These are phyloP conservation scores for Penicillium desertorum DNA, from an alignment of 495 filamentous ascomycete species.

Conservation along the genomic window DNA sequence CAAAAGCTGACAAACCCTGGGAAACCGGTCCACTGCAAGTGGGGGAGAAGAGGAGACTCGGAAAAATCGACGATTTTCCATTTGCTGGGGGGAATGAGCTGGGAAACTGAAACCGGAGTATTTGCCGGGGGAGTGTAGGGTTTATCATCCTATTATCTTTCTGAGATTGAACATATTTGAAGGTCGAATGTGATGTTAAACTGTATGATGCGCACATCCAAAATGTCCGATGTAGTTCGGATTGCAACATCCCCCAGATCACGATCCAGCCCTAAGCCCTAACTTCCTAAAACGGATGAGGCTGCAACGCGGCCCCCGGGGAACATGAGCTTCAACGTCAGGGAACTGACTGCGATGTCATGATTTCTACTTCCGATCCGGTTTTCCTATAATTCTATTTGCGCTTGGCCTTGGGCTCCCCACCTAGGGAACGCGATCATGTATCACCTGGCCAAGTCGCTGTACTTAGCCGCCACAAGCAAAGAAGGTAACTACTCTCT, in stretches of 20 bases:
- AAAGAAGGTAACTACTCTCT: slow-evolving; percentile 69
- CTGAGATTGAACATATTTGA: not conserved
- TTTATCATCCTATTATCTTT: not conserved
- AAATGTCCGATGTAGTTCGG: not conserved
- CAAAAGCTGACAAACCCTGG: slow-evolving; percentile 30
- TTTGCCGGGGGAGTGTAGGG: not conserved
- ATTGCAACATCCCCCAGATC: not conserved
- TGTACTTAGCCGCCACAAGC: slow-evolving; percentile 91
- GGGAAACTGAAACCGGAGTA: not conserved
- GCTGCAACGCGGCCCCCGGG: slow-evolving; percentile 27
- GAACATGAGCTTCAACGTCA: slow-evolving; percentile 10
- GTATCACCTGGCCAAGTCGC: slow-evolving; percentile 95
- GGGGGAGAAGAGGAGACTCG: slow-evolving; percentile 15
- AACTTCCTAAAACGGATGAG: slow-evolving; percentile 29
- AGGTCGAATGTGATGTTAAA: not conserved
- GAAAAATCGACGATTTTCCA: slow-evolving; percentile 4
- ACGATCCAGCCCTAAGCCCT: slow-evolving; percentile 31
- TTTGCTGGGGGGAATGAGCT: not conserved
- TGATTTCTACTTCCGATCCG: slow-evolving; percentile 18
- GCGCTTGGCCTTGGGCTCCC: slow-evolving; percentile 17
- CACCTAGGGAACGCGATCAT: slow-evolving; percentile 52
- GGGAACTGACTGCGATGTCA: slow-evolving; percentile 21
- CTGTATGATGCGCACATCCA: not conserved
- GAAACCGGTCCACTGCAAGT: slow-evolving; percentile 5
- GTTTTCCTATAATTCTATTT: slow-evolving; percentile 17